Evolutionary conservation across 345 rosid genomes (phyloP).

Genomic region (Trapa bicornis): DNA sequence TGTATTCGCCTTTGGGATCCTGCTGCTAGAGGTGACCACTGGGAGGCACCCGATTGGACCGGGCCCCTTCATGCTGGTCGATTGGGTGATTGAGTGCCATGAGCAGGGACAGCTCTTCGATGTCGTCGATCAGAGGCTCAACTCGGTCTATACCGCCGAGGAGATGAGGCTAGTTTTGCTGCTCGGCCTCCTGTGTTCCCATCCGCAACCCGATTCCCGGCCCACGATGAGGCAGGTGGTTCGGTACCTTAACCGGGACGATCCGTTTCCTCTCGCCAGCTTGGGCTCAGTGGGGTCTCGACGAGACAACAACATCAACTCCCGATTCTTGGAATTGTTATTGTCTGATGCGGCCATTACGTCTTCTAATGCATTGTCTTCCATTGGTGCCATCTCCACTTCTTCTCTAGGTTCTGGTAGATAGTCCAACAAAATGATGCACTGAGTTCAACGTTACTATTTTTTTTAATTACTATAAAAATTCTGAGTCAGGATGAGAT

Average conservation of each 20-base stretch:
- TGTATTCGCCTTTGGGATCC: slow-evolving; percentile 51
- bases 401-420: slow-evolving; percentile 27
- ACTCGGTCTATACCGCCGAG: slow-evolving; percentile 14
- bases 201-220: slow-evolving; percentile 26
- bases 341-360: slow-evolving; percentile 17
- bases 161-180: slow-evolving; percentile 38
- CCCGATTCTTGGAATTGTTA: slow-evolving; percentile 12
- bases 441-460: no score
- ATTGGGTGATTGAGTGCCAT: slow-evolving; percentile 25
- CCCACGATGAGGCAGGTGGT: slow-evolving; percentile 49
- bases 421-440: slow-evolving; percentile 7
- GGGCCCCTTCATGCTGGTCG: slow-evolving; percentile 19
- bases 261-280: slow-evolving; percentile 19
- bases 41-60: slow-evolving; percentile 40
- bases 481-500: neutral
- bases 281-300: slow-evolving; percentile 14
- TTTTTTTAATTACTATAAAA: no score
- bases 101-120: slow-evolving; percentile 19
- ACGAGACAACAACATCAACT: slow-evolving; percentile 6
- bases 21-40: slow-evolving; percentile 51
- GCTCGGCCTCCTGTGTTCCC: slow-evolving; percentile 48
- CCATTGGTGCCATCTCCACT: slow-evolving; percentile 20
- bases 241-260: slow-evolving; percentile 44
- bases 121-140: slow-evolving; percentile 36
- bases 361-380: slow-evolving; percentile 10